These are phyloP conservation scores for Yarrowia sp. DNA, from an alignment of 805 yeast species.

Conservation along the genomic window DNA sequence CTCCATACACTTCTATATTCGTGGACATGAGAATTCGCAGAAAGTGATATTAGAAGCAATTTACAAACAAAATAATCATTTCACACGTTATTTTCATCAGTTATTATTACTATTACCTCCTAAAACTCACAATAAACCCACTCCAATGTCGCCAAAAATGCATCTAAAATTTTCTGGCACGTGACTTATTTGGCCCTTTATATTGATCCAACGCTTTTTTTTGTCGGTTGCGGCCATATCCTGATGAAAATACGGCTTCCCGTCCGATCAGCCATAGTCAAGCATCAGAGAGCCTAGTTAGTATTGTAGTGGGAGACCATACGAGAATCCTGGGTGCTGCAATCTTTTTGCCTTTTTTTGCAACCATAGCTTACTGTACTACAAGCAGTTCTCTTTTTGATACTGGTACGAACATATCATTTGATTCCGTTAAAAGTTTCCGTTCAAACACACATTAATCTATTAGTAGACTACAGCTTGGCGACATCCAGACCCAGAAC, in stretches of 20 bases:
- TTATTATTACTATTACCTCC: no score
- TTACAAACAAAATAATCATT: no score
- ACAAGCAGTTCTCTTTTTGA: no score
- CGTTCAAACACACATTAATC: no score
- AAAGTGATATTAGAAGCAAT: no score
- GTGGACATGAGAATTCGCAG: no score
- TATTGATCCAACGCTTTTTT: not conserved
- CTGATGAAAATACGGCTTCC: constrained; percentile 8
- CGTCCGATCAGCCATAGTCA: constrained; percentile 10
- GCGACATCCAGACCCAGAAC: constrained; percentile 28
- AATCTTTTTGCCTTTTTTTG: no score
- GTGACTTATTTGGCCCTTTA: not conserved
- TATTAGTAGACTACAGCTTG: no score
- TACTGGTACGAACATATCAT: no score
- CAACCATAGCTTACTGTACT: no score
- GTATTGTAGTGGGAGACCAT: constrained; percentile 8
- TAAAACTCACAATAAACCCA: not conserved
- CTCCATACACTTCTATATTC: no score
- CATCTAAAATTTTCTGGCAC: not conserved
- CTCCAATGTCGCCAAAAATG: not conserved
- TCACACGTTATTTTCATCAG: not conserved
- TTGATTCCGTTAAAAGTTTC: no score
- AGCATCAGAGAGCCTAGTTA: constrained; percentile 4
- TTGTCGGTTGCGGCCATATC: not conserved
- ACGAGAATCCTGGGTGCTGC: constrained; percentile 12